Evolutionary conservation across 2,329 filamentous ascomycete species (phyloP), one percentile per base, ranked within the genome.

Genomic region (Paracorniculantispora psalliotae): DNA sequence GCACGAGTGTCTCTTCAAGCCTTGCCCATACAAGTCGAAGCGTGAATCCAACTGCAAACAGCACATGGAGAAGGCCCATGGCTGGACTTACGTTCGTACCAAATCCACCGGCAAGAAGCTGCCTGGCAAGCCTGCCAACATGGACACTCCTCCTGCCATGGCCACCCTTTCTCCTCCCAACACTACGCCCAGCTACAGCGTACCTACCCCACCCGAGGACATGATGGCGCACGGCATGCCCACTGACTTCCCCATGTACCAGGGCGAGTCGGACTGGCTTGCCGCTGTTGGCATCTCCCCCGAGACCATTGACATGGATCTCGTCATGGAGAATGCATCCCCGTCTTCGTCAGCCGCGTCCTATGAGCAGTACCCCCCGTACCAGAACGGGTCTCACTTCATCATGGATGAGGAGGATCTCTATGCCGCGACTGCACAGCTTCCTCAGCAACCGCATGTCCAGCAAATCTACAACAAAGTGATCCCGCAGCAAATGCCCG

Each of bases 11-110:
- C 76, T 86, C 50, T 97, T 83, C 75, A 81, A 86, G 66, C 88
- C 88, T 25, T 97, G 94, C 80, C 86, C 90, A 0, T 97, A 97
- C 78, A 89, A 91, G 69, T 96, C 92, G 12, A 97, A 97, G 81
- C 88, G 92, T 61, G 90, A 96, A 77, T 94, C 90, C 63, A 97
- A 97, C 74, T 96, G 91, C 83, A 97, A 97, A 73, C 93, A 97
- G 74, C 92, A 97, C 76, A 97, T 97, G 92, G 93, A 97, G 78
- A 97, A 97, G 75, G 89, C 91, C 0, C 92, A 97, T 68, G 87
- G 88, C 60, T 96, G 91, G 89, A 81, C 81, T n/a, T 97, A 97
- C 66, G 82, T 92, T 58, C 89, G 93, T 64, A 93, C 91, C 61
- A 97, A 97, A 82, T 92, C 89, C 73, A 96, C 96, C 69, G 89